A percentile compares a stretch with the other conserved stretches of the same genome.
These are phyloP conservation scores for Candida andamanensis DNA, from an alignment of 805 yeast genomes.

Conservation along the genomic window DNA sequence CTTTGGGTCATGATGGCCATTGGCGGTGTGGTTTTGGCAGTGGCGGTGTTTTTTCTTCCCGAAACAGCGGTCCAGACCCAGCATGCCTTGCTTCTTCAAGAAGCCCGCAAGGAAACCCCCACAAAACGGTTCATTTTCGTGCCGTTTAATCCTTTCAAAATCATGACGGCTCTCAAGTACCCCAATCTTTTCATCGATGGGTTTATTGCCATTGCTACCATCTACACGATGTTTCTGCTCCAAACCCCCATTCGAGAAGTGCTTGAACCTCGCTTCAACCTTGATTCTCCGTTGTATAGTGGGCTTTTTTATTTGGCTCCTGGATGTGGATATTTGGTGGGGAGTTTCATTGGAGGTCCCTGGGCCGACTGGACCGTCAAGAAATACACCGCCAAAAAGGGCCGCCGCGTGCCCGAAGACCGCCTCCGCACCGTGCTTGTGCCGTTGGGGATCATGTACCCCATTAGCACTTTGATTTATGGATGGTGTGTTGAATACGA, in stretches of 20 bases:
- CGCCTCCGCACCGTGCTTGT: slow-evolving; percentile 37
- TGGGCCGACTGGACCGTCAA: slow-evolving; percentile 47
- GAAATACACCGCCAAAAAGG: slow-evolving; percentile 37
- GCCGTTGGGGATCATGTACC: slow-evolving; percentile 41
- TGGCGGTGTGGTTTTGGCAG: slow-evolving; percentile 28
- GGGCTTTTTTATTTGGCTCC: slow-evolving; percentile 54
- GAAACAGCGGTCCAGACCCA: slow-evolving; percentile 39
- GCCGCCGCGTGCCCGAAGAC: slow-evolving; percentile 49
- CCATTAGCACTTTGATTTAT: slow-evolving; percentile 42
- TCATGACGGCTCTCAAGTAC: slow-evolving; percentile 37
- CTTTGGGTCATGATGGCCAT: slow-evolving; percentile 46
- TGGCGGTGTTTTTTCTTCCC: slow-evolving; percentile 38
- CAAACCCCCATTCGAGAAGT: slow-evolving; percentile 54
- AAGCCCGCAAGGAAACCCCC: slow-evolving; percentile 15
- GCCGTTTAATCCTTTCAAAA: slow-evolving; percentile 42
- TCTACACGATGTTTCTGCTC: slow-evolving; percentile 47
- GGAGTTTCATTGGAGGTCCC: slow-evolving; percentile 48
- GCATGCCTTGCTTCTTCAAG: slow-evolving; percentile 19
- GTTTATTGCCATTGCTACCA: slow-evolving; percentile 33
- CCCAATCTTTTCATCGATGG: slow-evolving; percentile 43
- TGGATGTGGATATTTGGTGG: slow-evolving; percentile 48
- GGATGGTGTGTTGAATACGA: slow-evolving; percentile 49
- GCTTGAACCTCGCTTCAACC: slow-evolving; percentile 49
- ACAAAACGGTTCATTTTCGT: slow-evolving; percentile 35
- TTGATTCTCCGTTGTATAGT: slow-evolving; percentile 44